These are phyloP conservation scores for Eremothecium coryli DNA, from an alignment of 1,139 yeast species.

Conservation along the genomic window DNA sequence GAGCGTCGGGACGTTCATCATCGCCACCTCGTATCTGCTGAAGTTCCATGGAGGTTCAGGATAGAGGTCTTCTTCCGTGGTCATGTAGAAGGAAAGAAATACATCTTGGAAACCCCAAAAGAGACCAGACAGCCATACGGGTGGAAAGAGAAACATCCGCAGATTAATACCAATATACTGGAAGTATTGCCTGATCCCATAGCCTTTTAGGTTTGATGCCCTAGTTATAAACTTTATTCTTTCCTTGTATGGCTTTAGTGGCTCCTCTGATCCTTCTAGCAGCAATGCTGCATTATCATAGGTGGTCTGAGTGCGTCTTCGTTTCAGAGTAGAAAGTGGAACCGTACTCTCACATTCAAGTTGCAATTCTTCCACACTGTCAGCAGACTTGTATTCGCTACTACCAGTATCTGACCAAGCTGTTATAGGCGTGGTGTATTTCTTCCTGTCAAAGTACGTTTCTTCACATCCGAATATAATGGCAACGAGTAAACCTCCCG, in stretches of 20 bases:
- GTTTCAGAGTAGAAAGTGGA: neutral
- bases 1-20: constrained; percentile 75
- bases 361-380: constrained; percentile 4
- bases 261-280: constrained; percentile 44
- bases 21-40: constrained; percentile 62
- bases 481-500: constrained; percentile 49
- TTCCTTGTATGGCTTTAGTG: constrained; percentile 40
- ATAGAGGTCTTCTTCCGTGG: constrained; percentile 68
- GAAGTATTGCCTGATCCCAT: constrained; percentile 62
- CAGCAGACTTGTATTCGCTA: neutral
- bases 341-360: neutral
- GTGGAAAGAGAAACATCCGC: constrained; percentile 56
- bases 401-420: neutral
- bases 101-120: constrained; percentile 86
- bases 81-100: constrained; percentile 67
- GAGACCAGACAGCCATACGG: constrained; percentile 71
- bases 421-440: constrained; percentile 18
- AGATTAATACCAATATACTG: constrained; percentile 48
- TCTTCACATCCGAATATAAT: constrained; percentile 60
- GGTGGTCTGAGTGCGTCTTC: too few relatives aligned
- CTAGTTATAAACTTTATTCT: constrained; percentile 57
- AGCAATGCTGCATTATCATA: too few relatives aligned
- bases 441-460: constrained; percentile 61
- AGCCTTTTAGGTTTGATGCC: constrained; percentile 56
- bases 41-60: constrained; percentile 64